Evolutionary conservation across 1,139 yeast species (phyloP), one percentile per base, ranked within the genome.

Genomic region (Spathaspora sp.): DNA sequence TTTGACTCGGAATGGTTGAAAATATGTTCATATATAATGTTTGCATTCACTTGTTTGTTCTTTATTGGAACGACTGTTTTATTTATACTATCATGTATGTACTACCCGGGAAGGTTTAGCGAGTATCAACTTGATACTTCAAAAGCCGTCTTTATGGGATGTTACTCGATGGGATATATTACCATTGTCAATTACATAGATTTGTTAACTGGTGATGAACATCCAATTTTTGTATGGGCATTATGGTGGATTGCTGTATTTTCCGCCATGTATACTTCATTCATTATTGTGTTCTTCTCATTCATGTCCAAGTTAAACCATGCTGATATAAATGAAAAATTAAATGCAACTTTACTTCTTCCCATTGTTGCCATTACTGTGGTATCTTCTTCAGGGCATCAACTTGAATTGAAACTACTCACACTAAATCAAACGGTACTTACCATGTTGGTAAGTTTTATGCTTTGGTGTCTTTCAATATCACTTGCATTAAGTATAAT

Each of bases 301-400:
- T 74, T 63, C 56, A 55, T 60, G 54, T 72, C 65, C 41, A 70
- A 63, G 55, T 59, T 52, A 56, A 58, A 52, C 39, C 43, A 48
- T 36, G 47, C 42, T 47, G 48, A 55, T 45, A 47, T 61, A 56
- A 53, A 58, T 24, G 56, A 58, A 3, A 58, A 65, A 20, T 46
- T 61, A 17, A 60, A 64, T 42, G 74, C 84, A 23, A 72, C 80
- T 5, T 67, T 76, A 20, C 61, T 89, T 34, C 68, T 89, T 43
- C 93, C 95, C 0, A 74, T 87, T 10, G 95, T 89, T 18, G 78
- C 96, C 0, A 64, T 87, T 37, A 87, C 89, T 1, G 96, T 89
- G 48, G 79, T 81, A 3, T 73, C 90, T 0, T 78, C 95, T 0
- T 72, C 81, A 10, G 93, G 95, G 1, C 81, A 81, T 3, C 48